These are phyloP conservation scores for Hypomontagnella monticulosa DNA, from an alignment of 495 filamentous ascomycete genomes.

Conservation along the genomic window DNA sequence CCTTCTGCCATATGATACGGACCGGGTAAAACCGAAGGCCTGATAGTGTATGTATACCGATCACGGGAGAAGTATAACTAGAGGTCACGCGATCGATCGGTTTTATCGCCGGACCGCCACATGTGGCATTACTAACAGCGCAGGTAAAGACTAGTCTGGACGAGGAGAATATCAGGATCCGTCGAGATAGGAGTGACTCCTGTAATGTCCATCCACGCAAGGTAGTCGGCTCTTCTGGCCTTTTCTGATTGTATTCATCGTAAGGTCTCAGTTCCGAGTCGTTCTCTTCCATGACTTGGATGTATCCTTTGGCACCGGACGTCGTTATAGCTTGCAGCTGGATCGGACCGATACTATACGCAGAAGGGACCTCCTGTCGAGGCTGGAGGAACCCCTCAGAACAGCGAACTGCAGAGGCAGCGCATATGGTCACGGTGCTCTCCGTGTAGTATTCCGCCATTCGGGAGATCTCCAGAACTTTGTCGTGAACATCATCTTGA, in stretches of 20 bases:
- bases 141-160: slow-evolving; percentile 29
- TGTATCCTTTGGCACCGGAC: slow-evolving; percentile 3
- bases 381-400: slow-evolving; percentile 24
- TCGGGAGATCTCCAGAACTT: slow-evolving; percentile 32
- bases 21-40: slow-evolving; percentile 18
- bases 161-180: slow-evolving; percentile 38
- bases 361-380: slow-evolving; percentile 12
- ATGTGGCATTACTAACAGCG: slow-evolving; percentile 29
- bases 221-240: slow-evolving; percentile 24
- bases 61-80: slow-evolving; percentile 16
- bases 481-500: slow-evolving; percentile 42
- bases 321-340: slow-evolving; percentile 11
- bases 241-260: slow-evolving; percentile 12
- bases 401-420: slow-evolving; percentile 30
- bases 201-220: slow-evolving; percentile 43
- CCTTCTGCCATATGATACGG: slow-evolving; percentile 14
- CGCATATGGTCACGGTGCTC: slow-evolving; percentile 37
- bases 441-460: slow-evolving; percentile 41
- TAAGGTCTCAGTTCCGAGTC: not conserved
- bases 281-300: slow-evolving; percentile 15
- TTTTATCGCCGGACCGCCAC: slow-evolving; percentile 17
- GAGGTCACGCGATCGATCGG: slow-evolving; percentile 23
- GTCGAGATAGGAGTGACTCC: slow-evolving; percentile 36
- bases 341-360: slow-evolving; percentile 26
- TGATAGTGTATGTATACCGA: slow-evolving; percentile 23